Evolutionary conservation across 257 asterid species (phyloP).

Genomic region (Ophiorrhiza pumila): DNA sequence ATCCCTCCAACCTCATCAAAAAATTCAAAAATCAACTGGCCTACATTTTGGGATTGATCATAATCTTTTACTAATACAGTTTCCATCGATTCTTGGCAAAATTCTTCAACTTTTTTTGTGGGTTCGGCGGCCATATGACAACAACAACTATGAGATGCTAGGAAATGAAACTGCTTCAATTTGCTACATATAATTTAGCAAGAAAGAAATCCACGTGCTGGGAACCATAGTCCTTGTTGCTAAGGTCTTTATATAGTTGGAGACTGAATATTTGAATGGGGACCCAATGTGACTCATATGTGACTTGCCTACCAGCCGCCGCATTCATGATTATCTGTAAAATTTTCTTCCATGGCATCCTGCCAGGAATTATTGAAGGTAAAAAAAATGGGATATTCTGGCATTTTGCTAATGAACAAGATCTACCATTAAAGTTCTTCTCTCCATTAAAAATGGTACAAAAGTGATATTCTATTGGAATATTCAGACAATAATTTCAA

Average conservation of each 20-base stretch:
- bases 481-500: neutral
- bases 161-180: neutral
- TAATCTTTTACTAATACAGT: too few species aligned
- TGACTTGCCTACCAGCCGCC: slow-evolving; percentile 7
- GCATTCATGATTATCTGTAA: slow-evolving; percentile 6
- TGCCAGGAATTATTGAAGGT: neutral
- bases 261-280: neutral
- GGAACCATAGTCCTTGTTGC: neutral
- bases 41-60: neutral
- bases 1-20: slow-evolving; percentile 7
- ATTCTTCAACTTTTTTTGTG: neutral
- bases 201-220: slow-evolving; percentile 1
- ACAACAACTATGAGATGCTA: neutral
- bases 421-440: neutral
- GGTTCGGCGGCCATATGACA: neutral
- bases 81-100: neutral
- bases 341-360: neutral
- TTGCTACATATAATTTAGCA: neutral
- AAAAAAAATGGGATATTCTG: neutral
- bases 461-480: neutral
- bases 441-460: neutral
- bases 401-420: neutral
- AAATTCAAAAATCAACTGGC: slow-evolving; percentile 12
- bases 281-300: slow-evolving; percentile 1
- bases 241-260: neutral